phyloP scores from a whole-genome alignment of 2,329 filamentous ascomycete genomes.

The Curvularia spicifera region DNA sequence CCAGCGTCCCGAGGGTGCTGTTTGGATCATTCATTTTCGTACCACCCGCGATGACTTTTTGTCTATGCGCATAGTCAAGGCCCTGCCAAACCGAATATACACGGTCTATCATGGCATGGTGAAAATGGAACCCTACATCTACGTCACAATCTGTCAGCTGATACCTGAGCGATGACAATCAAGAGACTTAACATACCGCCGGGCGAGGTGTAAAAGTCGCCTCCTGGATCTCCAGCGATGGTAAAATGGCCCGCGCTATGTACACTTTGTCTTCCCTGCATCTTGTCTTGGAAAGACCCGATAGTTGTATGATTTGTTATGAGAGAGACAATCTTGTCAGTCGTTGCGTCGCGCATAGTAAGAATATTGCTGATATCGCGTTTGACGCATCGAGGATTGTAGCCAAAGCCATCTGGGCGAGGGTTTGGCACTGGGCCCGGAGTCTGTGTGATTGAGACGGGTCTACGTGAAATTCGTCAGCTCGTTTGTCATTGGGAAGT shows the following conservation, averaged over 20 bases:
- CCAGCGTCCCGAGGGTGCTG: slow-evolving; percentile 29
- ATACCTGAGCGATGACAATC: too few species aligned
- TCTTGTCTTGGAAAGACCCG: slow-evolving; percentile 48
- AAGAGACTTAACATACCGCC: slow-evolving; percentile 22
- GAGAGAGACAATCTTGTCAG: slow-evolving; percentile 37
- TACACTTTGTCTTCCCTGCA: slow-evolving; percentile 50
- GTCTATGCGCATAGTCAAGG: slow-evolving; percentile 50
- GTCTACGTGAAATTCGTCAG: slow-evolving; percentile 19
- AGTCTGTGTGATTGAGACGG: slow-evolving; percentile 29
- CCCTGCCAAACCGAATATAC: slow-evolving; percentile 60
- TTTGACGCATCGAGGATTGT: slow-evolving; percentile 51
- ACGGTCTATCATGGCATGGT: slow-evolving; percentile 59
- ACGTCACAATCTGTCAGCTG: background rate
- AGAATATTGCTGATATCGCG: slow-evolving; percentile 48
- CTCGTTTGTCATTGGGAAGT: background rate
- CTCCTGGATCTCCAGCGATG: slow-evolving; percentile 53
- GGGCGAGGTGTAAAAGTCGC: slow-evolving; percentile 55
- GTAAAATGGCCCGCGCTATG: slow-evolving; percentile 57
- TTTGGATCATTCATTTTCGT: slow-evolving; percentile 50
- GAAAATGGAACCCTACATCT: slow-evolving; percentile 57
- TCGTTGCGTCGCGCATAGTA: slow-evolving; percentile 35
- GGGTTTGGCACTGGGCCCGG: slow-evolving; percentile 50
- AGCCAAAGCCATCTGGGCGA: slow-evolving; percentile 37
- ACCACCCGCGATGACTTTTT: slow-evolving; percentile 52
- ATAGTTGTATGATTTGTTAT: slow-evolving; percentile 38